These are phyloP conservation scores for Rhynchospora pubera DNA, from an alignment of 176 grass and related monocot species.

Conservation along the genomic window DNA sequence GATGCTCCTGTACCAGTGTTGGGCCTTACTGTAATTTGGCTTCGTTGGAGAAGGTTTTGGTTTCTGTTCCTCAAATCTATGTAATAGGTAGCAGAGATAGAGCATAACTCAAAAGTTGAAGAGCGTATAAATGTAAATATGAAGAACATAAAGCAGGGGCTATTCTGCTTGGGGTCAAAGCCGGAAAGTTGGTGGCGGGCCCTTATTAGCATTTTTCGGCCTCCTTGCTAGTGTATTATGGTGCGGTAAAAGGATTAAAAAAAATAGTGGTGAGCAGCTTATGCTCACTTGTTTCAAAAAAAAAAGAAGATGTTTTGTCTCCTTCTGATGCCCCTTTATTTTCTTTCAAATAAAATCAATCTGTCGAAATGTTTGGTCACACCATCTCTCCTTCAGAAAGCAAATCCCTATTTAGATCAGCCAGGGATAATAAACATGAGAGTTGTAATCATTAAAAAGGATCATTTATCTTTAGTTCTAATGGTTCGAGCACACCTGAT, in stretches of 20 bases:
- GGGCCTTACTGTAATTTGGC: background rate
- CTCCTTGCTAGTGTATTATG: conserved; percentile 9
- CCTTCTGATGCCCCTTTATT: too few species aligned
- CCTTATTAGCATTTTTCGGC: conserved; percentile 19
- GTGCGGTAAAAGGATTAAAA: background rate
- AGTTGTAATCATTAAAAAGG: too few species aligned
- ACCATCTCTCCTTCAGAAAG: too few species aligned
- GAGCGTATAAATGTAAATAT: conserved; percentile 23
- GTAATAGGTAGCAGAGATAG: background rate
- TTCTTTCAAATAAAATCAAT: too few species aligned
- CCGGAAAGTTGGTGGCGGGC: conserved; percentile 15
- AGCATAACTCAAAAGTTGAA: background rate
- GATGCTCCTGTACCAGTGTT: background rate
- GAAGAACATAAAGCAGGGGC: conserved; percentile 9
- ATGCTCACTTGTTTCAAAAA: background rate
- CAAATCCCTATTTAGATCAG: too few species aligned
- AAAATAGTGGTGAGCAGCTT: background rate
- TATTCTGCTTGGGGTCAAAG: conserved; percentile 24
- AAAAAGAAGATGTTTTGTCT: background rate
- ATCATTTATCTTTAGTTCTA: too few species aligned
- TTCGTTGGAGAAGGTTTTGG: conserved; percentile 11
- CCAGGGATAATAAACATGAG: too few species aligned
- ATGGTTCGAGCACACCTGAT: too few species aligned
- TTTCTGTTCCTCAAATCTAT: background rate
- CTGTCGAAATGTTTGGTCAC: too few species aligned